Evolutionary conservation across 2,329 filamentous ascomycete genomes (phyloP).

Genomic region (Colletotrichum sp.): DNA sequence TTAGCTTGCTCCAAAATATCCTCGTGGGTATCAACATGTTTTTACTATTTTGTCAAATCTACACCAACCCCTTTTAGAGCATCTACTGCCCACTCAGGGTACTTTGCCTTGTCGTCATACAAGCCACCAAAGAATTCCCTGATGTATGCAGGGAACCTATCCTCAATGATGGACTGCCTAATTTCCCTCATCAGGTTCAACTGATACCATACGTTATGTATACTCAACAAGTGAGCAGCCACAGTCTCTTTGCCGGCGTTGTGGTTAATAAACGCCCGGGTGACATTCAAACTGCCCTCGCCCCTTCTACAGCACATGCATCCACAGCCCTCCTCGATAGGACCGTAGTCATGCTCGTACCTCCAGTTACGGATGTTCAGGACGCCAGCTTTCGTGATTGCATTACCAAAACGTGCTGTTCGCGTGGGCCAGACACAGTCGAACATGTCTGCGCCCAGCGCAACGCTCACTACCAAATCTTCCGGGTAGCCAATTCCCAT

Average conservation of each 20-base stretch:
- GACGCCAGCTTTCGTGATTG: constrained; percentile 81
- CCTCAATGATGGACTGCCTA: constrained; percentile 80
- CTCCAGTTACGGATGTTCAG: constrained; percentile 81
- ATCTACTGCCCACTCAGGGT: constrained; percentile 84
- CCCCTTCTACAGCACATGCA: constrained; percentile 77
- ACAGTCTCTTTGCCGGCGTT: constrained; percentile 94
- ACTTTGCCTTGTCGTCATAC: constrained; percentile 67
- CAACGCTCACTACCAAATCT: constrained; percentile 91
- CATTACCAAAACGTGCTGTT: constrained; percentile 95
- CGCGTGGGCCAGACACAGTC: constrained; percentile 99
- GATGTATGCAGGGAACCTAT: constrained; percentile 80
- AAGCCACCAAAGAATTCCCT: constrained; percentile 77
- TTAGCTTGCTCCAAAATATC: neutral
- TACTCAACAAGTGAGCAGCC: constrained; percentile 82
- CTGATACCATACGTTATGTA: constrained; percentile 96
- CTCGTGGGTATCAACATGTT: neutral
- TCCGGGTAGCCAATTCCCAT: constrained; percentile 99
- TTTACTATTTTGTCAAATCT: constrained; percentile 60
- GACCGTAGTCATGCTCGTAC: constrained; percentile 80
- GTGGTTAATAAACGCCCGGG: constrained; percentile 89
- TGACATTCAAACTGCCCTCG: constrained; percentile 79
- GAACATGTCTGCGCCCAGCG: constrained; percentile 98
- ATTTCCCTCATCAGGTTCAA: constrained; percentile 80
- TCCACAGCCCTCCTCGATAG: constrained; percentile 82
- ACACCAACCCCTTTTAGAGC: constrained; percentile 83